Percentiles rank a stretch among this genome's conserved stretches.
Evolutionary conservation across 306 rosid genomes (phyloP).

Genomic region (Trifolium dubium): DNA sequence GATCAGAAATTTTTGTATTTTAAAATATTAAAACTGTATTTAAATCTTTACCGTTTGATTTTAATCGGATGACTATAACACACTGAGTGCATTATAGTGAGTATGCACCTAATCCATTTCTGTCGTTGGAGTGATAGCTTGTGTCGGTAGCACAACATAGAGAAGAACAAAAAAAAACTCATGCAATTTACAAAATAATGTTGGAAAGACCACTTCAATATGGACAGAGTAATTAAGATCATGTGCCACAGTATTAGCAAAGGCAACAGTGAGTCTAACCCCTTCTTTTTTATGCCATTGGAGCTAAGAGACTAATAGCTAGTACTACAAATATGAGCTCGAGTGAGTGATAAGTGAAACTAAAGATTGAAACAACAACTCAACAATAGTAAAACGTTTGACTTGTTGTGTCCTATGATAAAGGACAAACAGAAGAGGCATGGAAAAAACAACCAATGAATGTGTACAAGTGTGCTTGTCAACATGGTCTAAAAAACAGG

Average conservation of each 20-base stretch:
- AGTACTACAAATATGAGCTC: constrained; percentile 13
- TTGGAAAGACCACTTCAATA: too few relatives aligned
- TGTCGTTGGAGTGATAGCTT: too few relatives aligned
- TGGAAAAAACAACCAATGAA: constrained; percentile 48
- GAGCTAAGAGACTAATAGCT: background rate
- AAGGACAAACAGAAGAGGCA: constrained; percentile 41
- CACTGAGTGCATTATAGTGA: too few relatives aligned
- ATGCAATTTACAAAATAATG: background rate
- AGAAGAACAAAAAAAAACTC: too few relatives aligned
- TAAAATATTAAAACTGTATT: too few relatives aligned
- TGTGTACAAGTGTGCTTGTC: constrained; percentile 44
- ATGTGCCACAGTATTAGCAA: background rate
- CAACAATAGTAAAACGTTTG: constrained; percentile 36
- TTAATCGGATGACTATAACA: too few relatives aligned
- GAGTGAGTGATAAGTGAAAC: constrained; percentile 56
- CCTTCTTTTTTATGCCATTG: constrained; percentile 17
- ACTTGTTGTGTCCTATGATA: constrained; percentile 46
- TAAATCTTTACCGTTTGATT: too few relatives aligned
- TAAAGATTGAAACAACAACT: constrained; percentile 49
- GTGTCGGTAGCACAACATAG: too few relatives aligned
- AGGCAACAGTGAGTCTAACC: constrained; percentile 24
- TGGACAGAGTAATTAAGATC: background rate
- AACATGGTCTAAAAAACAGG: constrained; percentile 43
- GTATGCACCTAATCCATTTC: too few relatives aligned
- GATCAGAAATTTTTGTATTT: too few relatives aligned